Conservation (phyloP, 345 rosid species). For the Capsella bursapastoris region DNA sequence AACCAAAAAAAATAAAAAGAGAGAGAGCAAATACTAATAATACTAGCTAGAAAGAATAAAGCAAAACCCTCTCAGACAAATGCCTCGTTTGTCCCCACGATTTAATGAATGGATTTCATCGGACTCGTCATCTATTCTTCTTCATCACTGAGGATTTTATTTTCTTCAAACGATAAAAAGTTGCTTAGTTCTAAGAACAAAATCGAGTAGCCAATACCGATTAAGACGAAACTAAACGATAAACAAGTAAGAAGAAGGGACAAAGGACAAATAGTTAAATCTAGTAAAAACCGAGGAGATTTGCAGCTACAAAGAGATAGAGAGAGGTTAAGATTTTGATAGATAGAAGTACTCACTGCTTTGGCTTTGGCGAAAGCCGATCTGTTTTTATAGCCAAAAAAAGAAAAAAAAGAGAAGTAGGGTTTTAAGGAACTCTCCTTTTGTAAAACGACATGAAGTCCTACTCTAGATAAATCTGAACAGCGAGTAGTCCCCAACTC, state of each 20-base stretch:
- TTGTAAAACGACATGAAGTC: conserved; percentile 11
- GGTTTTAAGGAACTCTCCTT: background rate
- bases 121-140: conserved; percentile 69
- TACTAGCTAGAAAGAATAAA: no score
- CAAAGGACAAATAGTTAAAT: background rate
- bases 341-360: background rate
- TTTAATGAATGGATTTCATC: conserved; percentile 57
- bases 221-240: background rate
- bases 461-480: background rate
- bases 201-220: background rate
- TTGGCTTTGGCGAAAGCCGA: background rate
- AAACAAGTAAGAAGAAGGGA: background rate
- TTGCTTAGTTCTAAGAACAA: background rate
- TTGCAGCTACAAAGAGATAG: no score
- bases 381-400: conserved; percentile 3
- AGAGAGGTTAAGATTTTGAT: background rate
- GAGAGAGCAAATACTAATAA: no score
- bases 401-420: background rate
- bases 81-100: conserved; percentile 74
- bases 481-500: background rate
- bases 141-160: conserved; percentile 57
- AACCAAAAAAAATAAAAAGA: background rate
- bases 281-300: background rate
- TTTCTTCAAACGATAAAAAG: background rate
- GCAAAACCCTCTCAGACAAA: conserved; percentile 46